These are phyloP conservation scores for Boletus reticulatus DNA, from an alignment of 768 basidiomycete species.

Conservation along the genomic window DNA sequence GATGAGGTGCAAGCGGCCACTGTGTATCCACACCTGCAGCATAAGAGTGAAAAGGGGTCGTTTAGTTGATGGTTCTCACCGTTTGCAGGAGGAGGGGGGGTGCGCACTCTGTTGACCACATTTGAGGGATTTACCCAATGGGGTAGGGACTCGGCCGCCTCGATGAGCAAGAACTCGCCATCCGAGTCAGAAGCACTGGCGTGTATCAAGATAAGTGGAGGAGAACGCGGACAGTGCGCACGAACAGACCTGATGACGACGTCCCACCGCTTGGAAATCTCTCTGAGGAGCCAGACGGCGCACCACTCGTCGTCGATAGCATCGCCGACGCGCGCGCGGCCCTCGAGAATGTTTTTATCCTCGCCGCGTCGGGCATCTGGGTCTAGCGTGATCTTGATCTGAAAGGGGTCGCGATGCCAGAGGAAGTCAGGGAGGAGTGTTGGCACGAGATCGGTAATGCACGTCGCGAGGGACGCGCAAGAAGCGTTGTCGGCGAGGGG, in stretches of 20 bases:
- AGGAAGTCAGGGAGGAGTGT: slow-evolving; percentile 57
- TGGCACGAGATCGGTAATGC: slow-evolving; percentile 58
- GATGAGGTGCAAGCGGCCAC: slow-evolving; percentile 80
- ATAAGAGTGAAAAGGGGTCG: slow-evolving; percentile 29
- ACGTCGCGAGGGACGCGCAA: slow-evolving; percentile 63
- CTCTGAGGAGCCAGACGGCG: slow-evolving; percentile 81
- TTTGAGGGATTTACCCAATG: slow-evolving; percentile 90
- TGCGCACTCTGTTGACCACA: slow-evolving; percentile 87
- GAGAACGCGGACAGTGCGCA: background rate
- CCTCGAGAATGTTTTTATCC: slow-evolving; percentile 64
- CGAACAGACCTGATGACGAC: slow-evolving; percentile 67
- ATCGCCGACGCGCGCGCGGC: slow-evolving; percentile 90
- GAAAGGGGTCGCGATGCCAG: slow-evolving; percentile 85
- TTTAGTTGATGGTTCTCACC: slow-evolving; percentile 35
- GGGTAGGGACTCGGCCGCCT: slow-evolving; percentile 89
- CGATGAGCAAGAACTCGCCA: slow-evolving; percentile 94
- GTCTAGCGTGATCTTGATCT: slow-evolving; percentile 62
- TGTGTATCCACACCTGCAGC: slow-evolving; percentile 87
- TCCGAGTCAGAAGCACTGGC: slow-evolving; percentile 74
- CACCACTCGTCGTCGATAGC: slow-evolving; percentile 99
- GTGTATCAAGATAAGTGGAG: background rate
- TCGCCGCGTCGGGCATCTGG: slow-evolving; percentile 33
- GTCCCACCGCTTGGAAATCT: slow-evolving; percentile 78
- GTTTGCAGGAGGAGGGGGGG: slow-evolving; percentile 20
- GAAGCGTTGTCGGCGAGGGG: slow-evolving; percentile 56